Evolutionary conservation across 2,329 filamentous ascomycete species (phyloP).

Genomic region (Pseudogymnoascus sp.): DNA sequence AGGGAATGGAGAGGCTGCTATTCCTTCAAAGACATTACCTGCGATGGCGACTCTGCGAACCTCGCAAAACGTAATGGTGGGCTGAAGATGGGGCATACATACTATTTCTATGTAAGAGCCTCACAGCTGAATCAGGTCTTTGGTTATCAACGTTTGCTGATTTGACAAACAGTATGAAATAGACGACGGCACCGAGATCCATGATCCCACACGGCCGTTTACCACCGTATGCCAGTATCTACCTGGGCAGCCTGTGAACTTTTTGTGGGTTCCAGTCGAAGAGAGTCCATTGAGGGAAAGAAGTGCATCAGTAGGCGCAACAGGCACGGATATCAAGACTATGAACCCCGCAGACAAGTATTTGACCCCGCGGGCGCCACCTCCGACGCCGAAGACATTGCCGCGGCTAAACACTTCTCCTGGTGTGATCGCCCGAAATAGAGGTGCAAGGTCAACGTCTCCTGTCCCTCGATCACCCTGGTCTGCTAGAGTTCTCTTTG

Average conservation of each 20-base stretch:
- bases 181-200: slow-evolving; percentile 67
- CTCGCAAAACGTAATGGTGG: slow-evolving; percentile 62
- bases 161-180: slow-evolving; percentile 63
- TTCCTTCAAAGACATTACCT: slow-evolving; percentile 76
- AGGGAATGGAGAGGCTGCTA: slow-evolving; percentile 84
- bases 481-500: slow-evolving; percentile 25
- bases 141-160: background rate
- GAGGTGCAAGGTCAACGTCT: slow-evolving; percentile 23
- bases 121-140: slow-evolving; percentile 10
- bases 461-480: slow-evolving; percentile 19
- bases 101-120: slow-evolving; percentile 78
- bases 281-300: slow-evolving; percentile 48
- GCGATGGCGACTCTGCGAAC: slow-evolving; percentile 55
- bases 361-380: slow-evolving; percentile 56
- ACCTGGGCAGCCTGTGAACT: slow-evolving; percentile 81
- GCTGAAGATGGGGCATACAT: slow-evolving; percentile 84
- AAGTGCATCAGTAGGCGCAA: slow-evolving; percentile 55
- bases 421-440: slow-evolving; percentile 24
- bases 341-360: slow-evolving; percentile 75
- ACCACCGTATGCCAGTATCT: slow-evolving; percentile 79
- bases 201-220: slow-evolving; percentile 63
- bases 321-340: slow-evolving; percentile 54
- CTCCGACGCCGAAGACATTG: slow-evolving; percentile 38
- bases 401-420: slow-evolving; percentile 39
- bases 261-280: slow-evolving; percentile 72